phyloP scores from a whole-genome alignment of 352 stramenopile genomes.

The Phytophthora citricola region DNA sequence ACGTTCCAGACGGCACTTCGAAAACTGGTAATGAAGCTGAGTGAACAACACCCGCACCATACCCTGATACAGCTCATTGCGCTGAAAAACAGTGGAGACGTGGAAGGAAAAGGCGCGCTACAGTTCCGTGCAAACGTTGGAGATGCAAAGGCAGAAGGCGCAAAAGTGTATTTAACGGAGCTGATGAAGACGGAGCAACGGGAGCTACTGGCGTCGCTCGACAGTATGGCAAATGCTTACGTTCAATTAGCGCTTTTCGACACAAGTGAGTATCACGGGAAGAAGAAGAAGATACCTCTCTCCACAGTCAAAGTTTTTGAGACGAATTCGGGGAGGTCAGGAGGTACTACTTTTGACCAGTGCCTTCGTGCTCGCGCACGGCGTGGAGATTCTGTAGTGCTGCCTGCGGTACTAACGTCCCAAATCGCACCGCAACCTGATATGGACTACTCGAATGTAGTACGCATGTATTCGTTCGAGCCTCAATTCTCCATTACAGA shows the following conservation, averaged over 20 bases:
- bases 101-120: constrained; percentile 81
- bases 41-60: constrained; percentile 96
- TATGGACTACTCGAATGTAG: constrained; percentile 85
- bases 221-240: constrained; percentile 79
- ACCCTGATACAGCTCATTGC: constrained; percentile 96
- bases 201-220: constrained; percentile 77
- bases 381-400: constrained; percentile 51
- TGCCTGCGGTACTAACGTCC: constrained; percentile 84
- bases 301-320: constrained; percentile 62
- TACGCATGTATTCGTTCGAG: constrained; percentile 92
- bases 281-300: constrained; percentile 78
- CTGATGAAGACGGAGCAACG: constrained; percentile 57
- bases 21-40: constrained; percentile 92
- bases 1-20: constrained; percentile 90
- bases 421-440: constrained; percentile 68
- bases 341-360: constrained; percentile 64
- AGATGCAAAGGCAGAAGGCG: constrained; percentile 75
- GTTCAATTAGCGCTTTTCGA: constrained; percentile 84
- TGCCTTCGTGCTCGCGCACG: constrained; percentile 69
- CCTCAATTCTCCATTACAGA: constrained; percentile 93
- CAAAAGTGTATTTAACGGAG: constrained; percentile 67
- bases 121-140: constrained; percentile 86
- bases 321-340: constrained; percentile 28
- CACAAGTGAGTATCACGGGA: constrained; percentile 75
- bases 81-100: constrained; percentile 93